Conservation (phyloP, 1,139 yeast genomes). For the Meyerozyma elateridarum region DNA sequence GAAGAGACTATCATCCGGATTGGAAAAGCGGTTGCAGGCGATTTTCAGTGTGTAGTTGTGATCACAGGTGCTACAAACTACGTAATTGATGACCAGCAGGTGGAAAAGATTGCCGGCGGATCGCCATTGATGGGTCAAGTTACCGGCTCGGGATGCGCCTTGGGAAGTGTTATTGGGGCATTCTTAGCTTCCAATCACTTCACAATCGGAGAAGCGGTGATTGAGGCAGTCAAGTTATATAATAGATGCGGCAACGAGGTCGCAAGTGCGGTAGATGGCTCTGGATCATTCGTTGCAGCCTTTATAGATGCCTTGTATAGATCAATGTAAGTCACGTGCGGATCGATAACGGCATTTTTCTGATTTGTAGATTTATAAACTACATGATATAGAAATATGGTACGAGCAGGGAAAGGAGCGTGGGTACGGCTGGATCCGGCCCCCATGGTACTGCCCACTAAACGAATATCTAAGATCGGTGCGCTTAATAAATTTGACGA, state of each 20-base stretch:
- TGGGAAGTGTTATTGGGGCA: conserved; percentile 71
- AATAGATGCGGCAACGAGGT: conserved; percentile 65
- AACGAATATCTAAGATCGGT: conserved; percentile 46
- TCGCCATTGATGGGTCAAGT: conserved; percentile 61
- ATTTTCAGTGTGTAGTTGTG: conserved; percentile 61
- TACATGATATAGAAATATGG: background rate
- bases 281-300: conserved; percentile 10
- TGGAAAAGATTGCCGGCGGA: conserved; percentile 49
- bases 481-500: conserved; percentile 51
- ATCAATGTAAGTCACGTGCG: background rate
- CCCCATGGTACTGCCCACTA: conserved; percentile 1
- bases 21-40: conserved; percentile 51
- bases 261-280: conserved; percentile 15
- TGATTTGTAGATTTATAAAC: background rate
- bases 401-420: no score
- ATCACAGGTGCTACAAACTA: conserved; percentile 48
- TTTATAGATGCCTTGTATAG: conserved; percentile 10
- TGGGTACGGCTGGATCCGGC: background rate
- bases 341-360: no score
- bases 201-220: conserved; percentile 44
- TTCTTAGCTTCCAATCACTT: conserved; percentile 46
- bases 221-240: conserved; percentile 57
- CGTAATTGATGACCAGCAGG: conserved; percentile 19
- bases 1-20: conserved; percentile 30
- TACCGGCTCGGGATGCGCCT: conserved; percentile 89